Evolutionary conservation across 345 rosid species (phyloP), one percentile per base, ranked within the genome.

Genomic region (Linum tenue): DNA sequence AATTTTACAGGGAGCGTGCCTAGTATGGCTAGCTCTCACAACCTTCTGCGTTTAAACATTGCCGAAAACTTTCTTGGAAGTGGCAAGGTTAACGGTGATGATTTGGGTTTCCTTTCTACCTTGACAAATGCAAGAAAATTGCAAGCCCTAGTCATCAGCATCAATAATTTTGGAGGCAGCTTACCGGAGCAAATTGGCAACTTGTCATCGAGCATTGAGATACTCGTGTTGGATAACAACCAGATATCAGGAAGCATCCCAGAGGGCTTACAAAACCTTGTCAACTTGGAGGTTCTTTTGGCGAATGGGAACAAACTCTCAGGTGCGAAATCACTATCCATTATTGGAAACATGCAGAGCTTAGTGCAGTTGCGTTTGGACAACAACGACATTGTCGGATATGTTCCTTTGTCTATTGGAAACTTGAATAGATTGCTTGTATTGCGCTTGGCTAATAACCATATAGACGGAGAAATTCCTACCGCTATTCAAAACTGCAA

Each of bases 401-500:
- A 39, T 1, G 56, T 72, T 36, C 74, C 72, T 14, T 11, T 63
- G 3, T 62, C 65, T 55, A 7, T 66, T 1, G 72, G 78, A 9
- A 66, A 66, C 61, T 62, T 67, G 1, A 56, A 50, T 2, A 6
- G 48, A 43, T 51, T 75, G 44, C 40, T 63, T 35, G 16, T 8
- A 11, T 15, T 70, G 7, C 7, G 4, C 8, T 4, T 64, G 2
- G 14, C 6, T 0, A 9, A 62, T 8, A 78, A 78, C 62, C 55
- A 37, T n/a, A 37, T 78, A 2, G 17, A 42, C 2, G 79, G 82
- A 37, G 56, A 35, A 10, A 71, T 78, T 1, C 78, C 81, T 17
- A 31, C 69, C 3, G 37, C 14, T 60, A 3, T 74, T 2, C 65
- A 64, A 31, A 70, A 60, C 14, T 65, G 72, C 14, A 2, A 35